Evolutionary conservation across 2,329 filamentous ascomycete genomes (phyloP), one percentile per base, ranked within the genome.

Genomic region (Neonectria ditissima): DNA sequence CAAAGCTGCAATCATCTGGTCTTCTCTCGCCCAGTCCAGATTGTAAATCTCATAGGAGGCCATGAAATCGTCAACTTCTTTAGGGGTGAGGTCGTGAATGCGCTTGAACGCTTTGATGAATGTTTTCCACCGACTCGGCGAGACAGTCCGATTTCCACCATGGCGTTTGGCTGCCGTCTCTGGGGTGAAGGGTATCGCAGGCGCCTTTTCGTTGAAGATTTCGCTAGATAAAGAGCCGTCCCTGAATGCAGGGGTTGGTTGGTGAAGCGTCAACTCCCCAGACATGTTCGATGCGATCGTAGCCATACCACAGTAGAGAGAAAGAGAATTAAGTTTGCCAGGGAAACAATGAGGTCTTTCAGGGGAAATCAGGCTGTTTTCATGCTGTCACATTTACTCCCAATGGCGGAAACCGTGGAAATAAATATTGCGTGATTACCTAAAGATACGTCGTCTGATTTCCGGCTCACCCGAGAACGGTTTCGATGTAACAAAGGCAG

Each of bases 41-140:
- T 52, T 63, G 43, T 63, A 63, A 24, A 63, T 63, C 26, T 63
- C 60, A 51, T 63, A 63, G 2, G 60, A 63, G 20, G 60, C 50
- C 60, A 63, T 63, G 43, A 63, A 63, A 11, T 63, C 60, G 4
- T 54, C 48, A 14, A 63, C 54, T 16, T 63, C 60, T 6, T 58
- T 58, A 2, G 55, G 55, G 0, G 60, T 50, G 6, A 63, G 50
- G 18, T 58, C 20, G 34, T 34, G 50, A 20, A 63, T 63, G 5
- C 58, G 60, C 26, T 63, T 57, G 26, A 63, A 58, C 1, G 60
- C 60, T 43, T 45, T 63, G 11, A 45, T n/a, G 47, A 63, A 63
- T 2, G 60, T 63, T 43, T 44, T 63, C 48, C 54, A 58, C 24
- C 60, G 48, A 2, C 44, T 55, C 2, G 60, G 48, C 5, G 60